These are phyloP conservation scores for Blastobotrys buckinghamii DNA, from an alignment of 1,139 yeast genomes.

Conservation along the genomic window DNA sequence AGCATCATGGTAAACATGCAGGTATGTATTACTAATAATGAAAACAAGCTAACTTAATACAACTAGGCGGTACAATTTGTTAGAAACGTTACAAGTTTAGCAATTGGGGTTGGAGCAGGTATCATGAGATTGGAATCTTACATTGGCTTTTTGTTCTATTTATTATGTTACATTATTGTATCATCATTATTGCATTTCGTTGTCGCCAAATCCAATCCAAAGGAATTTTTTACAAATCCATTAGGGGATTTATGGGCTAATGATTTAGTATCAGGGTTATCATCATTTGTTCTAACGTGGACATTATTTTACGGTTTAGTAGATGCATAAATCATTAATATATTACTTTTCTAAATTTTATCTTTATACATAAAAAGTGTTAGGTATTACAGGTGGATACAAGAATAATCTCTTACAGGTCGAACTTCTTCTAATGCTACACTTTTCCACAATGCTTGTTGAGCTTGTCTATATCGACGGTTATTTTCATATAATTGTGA, in stretches of 20 bases:
- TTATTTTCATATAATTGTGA: slow-evolving; percentile 58
- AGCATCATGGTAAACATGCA: slow-evolving; percentile 18
- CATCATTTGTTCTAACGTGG: slow-evolving; percentile 82
- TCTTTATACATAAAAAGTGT: not conserved
- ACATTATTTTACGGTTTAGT: slow-evolving; percentile 68
- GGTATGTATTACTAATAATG: slow-evolving; percentile 9
- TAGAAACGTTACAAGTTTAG: slow-evolving; percentile 60
- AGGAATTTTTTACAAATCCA: slow-evolving; percentile 48
- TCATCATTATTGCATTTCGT: slow-evolving; percentile 40
- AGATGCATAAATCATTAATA: slow-evolving; percentile 28
- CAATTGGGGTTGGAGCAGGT: slow-evolving; percentile 69
- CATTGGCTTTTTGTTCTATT: slow-evolving; percentile 56
- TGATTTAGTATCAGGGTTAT: slow-evolving; percentile 51
- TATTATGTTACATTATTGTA: slow-evolving; percentile 43
- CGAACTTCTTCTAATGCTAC: slow-evolving; percentile 61
- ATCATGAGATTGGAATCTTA: slow-evolving; percentile 60
- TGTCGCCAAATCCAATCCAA: slow-evolving; percentile 42
- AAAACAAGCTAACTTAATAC: not conserved
- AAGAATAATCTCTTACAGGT: slow-evolving; percentile 49
- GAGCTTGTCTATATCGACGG: slow-evolving; percentile 50
- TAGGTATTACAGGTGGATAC: too few species aligned
- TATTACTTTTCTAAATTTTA: not conserved
- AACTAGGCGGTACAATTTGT: slow-evolving; percentile 43
- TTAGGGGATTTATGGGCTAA: slow-evolving; percentile 51
- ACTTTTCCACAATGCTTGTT: slow-evolving; percentile 57